Evolutionary conservation across 2,329 filamentous ascomycete species (phyloP).

Genomic region (Ascochyta pisi): DNA sequence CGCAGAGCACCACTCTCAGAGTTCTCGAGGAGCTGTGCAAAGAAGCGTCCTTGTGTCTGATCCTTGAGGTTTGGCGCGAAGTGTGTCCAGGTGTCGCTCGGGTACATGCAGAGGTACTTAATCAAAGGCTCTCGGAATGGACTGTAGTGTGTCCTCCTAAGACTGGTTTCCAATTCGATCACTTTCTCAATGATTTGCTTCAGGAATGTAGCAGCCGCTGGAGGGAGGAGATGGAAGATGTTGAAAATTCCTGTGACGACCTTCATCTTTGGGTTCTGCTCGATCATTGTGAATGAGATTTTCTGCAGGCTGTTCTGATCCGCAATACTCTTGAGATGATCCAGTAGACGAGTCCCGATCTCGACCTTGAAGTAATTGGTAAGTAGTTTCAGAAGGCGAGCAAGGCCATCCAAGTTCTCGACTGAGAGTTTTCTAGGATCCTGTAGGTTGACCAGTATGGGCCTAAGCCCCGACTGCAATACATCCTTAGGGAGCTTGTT

Average conservation of each 20-base stretch:
- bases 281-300: slow-evolving; percentile 92
- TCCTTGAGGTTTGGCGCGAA: slow-evolving; percentile 83
- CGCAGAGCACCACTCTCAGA: slow-evolving; percentile 76
- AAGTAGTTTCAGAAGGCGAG: slow-evolving; percentile 84
- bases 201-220: slow-evolving; percentile 89
- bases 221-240: slow-evolving; percentile 94
- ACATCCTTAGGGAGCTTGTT: slow-evolving; percentile 95
- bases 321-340: slow-evolving; percentile 90
- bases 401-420: slow-evolving; percentile 88
- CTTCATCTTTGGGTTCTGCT: slow-evolving; percentile 92
- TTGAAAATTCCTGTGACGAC: slow-evolving; percentile 94
- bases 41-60: slow-evolving; percentile 85
- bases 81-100: slow-evolving; percentile 83
- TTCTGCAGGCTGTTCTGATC: slow-evolving; percentile 82
- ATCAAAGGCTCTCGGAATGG: slow-evolving; percentile 91
- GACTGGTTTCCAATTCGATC: slow-evolving; percentile 82
- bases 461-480: slow-evolving; percentile 89
- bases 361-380: slow-evolving; percentile 99
- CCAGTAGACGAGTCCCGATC: slow-evolving; percentile 89
- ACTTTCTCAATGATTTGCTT: slow-evolving; percentile 88
- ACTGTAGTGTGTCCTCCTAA: slow-evolving; percentile 86
- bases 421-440: slow-evolving; percentile 90
- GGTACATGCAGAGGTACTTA: slow-evolving; percentile 91
- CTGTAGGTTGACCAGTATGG: slow-evolving; percentile 95
- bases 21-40: slow-evolving; percentile 84